phyloP scores from a whole-genome alignment of 345 rosid species.

The Ceriops decandra region DNA sequence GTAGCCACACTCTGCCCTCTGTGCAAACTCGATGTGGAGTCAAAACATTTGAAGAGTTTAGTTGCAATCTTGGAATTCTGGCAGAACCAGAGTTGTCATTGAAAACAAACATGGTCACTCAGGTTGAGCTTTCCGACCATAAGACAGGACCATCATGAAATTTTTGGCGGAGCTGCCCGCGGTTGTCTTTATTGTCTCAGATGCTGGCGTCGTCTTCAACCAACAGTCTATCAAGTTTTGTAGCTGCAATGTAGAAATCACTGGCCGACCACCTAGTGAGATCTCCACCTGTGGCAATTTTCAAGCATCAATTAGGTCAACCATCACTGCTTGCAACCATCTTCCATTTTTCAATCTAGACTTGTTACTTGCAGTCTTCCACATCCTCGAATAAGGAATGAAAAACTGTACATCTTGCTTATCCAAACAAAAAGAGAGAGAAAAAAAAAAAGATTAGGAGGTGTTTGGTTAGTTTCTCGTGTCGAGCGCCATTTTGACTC shows the following conservation, averaged over 20 bases:
- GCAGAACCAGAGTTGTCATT: neutral
- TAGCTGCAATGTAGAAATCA: slow-evolving; percentile 33
- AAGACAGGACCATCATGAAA: slow-evolving; percentile 44
- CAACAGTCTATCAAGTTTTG: slow-evolving; percentile 38
- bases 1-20: no score
- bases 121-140: slow-evolving; percentile 35
- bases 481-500: neutral
- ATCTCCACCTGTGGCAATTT: slow-evolving; percentile 46
- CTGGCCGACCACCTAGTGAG: slow-evolving; percentile 34
- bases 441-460: neutral
- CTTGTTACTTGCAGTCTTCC: no score
- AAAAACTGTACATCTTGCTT: no score
- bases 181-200: slow-evolving; percentile 19
- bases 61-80: neutral
- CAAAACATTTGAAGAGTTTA: neutral
- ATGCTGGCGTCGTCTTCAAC: slow-evolving; percentile 32
- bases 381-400: no score
- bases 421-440: no score
- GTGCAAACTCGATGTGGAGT: neutral
- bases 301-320: neutral
- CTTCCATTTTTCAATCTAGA: neutral
- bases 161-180: slow-evolving; percentile 50
- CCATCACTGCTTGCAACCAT: neutral
- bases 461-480: neutral
- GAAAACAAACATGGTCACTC: slow-evolving; percentile 8